Evolutionary conservation across 2,329 filamentous ascomycete species (phyloP).

Genomic region (Dryadomyces quercus-mongolicae): DNA sequence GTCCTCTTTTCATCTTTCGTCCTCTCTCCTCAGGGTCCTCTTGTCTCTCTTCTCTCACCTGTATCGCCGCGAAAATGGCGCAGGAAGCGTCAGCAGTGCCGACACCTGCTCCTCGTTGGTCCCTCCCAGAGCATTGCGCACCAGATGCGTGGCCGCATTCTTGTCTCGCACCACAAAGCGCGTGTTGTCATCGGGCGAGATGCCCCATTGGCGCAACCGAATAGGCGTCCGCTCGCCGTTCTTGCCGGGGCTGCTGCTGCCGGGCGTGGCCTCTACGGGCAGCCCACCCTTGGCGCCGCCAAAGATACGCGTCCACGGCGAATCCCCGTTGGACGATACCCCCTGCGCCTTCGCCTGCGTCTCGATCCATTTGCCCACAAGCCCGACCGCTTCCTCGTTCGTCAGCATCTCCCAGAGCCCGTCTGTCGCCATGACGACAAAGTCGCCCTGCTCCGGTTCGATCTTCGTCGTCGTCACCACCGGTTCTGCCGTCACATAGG

Average conservation of each 20-base stretch:
- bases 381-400: constrained; percentile 92
- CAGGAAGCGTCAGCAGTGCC: constrained; percentile 79
- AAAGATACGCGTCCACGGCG: constrained; percentile 55
- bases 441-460: constrained; percentile 80
- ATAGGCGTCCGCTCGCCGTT: constrained; percentile 79
- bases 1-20: not conserved
- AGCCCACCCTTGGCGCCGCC: constrained; percentile 28
- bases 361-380: constrained; percentile 96
- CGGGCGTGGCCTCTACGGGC: constrained; percentile 57
- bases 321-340: constrained; percentile 24
- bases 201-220: constrained; percentile 82
- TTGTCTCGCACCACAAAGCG: constrained; percentile 93
- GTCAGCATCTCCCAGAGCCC: constrained; percentile 99
- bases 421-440: constrained; percentile 91
- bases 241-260: constrained; percentile 24
- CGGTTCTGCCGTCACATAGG: constrained; percentile 94
- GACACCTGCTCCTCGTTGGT: constrained; percentile 90
- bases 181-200: constrained; percentile 58
- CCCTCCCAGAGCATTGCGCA: constrained; percentile 88
- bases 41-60: constrained; percentile 43
- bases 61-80: constrained; percentile 83
- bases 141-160: constrained; percentile 90
- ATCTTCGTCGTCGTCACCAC: constrained; percentile 89
- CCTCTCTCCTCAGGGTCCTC: not conserved
- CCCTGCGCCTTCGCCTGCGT: constrained; percentile 39